Evolutionary conservation across 2,329 filamentous ascomycete species (phyloP).

Genomic region (Coleophoma eucalyptorum): DNA sequence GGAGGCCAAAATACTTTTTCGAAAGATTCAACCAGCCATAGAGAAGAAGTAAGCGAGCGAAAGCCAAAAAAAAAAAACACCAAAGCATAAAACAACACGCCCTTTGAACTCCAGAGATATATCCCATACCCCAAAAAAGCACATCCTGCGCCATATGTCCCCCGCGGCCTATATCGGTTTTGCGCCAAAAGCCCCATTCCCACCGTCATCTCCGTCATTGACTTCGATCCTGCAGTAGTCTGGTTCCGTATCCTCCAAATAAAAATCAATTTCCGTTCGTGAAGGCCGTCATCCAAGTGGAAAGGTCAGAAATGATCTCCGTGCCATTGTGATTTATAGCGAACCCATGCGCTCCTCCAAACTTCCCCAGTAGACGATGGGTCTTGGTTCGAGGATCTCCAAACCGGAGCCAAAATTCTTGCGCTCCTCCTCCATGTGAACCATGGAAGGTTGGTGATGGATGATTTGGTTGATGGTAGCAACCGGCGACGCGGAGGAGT

Average conservation of each 20-base stretch:
- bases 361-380: slow-evolving; percentile 60
- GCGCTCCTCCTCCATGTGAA: slow-evolving; percentile 55
- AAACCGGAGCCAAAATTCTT: slow-evolving; percentile 48
- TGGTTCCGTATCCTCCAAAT: background rate
- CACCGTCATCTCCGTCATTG: slow-evolving; percentile 9
- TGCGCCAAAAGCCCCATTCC: slow-evolving; percentile 3
- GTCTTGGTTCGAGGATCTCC: slow-evolving; percentile 56
- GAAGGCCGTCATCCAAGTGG: slow-evolving; percentile 1
- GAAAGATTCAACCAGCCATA: no score
- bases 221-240: slow-evolving; percentile 15
- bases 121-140: no score
- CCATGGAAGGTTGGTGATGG: slow-evolving; percentile 51
- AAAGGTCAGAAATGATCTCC: background rate
- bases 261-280: background rate
- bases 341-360: slow-evolving; percentile 53
- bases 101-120: no score
- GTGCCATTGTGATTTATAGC: slow-evolving; percentile 5
- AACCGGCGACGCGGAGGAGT: slow-evolving; percentile 31
- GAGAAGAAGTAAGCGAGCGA: no score
- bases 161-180: slow-evolving; percentile 1
- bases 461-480: slow-evolving; percentile 57
- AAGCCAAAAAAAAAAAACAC: no score
- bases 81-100: no score
- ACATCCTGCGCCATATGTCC: background rate
- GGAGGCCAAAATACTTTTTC: background rate